Evolutionary conservation across 345 rosid genomes (phyloP).

Genomic region (Eucalyptus fibrosa): DNA sequence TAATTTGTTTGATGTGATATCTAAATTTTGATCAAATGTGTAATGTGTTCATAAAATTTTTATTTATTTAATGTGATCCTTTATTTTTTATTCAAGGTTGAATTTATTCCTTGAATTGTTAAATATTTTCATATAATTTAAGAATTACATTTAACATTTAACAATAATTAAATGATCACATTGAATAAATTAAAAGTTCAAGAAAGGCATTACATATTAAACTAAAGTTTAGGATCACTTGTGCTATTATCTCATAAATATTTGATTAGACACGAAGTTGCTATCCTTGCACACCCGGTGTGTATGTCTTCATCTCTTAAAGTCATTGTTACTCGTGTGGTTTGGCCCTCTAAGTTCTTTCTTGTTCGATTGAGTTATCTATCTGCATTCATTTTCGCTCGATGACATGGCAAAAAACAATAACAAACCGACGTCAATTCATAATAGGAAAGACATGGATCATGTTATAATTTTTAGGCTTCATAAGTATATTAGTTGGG

Average conservation of each 20-base stretch:
- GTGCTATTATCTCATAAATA: not conserved
- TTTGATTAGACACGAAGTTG: not conserved
- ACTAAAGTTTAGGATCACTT: not conserved
- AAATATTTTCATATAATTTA: not conserved
- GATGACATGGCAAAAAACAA: not conserved
- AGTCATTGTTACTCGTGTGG: not conserved
- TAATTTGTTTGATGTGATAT: too few relatives aligned
- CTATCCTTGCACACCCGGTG: too few relatives aligned
- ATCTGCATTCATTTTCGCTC: not conserved
- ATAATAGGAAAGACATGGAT: not conserved
- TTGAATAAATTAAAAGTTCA: too few relatives aligned
- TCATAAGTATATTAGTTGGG: not conserved
- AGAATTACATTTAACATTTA: not conserved
- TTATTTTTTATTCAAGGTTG: not conserved
- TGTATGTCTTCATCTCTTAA: too few relatives aligned
- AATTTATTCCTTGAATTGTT: not conserved
- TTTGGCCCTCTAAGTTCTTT: not conserved
- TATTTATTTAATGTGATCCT: not conserved
- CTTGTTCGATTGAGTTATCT: too few relatives aligned
- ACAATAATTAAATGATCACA: not conserved
- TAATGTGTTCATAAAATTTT: not conserved
- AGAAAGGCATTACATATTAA: rapidly evolving
- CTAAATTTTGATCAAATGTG: too few relatives aligned
- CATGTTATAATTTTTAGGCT: not conserved
- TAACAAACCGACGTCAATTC: not conserved